Evolutionary conservation across 2,329 filamentous ascomycete genomes (phyloP).

Genomic region (Alternaria solani): DNA sequence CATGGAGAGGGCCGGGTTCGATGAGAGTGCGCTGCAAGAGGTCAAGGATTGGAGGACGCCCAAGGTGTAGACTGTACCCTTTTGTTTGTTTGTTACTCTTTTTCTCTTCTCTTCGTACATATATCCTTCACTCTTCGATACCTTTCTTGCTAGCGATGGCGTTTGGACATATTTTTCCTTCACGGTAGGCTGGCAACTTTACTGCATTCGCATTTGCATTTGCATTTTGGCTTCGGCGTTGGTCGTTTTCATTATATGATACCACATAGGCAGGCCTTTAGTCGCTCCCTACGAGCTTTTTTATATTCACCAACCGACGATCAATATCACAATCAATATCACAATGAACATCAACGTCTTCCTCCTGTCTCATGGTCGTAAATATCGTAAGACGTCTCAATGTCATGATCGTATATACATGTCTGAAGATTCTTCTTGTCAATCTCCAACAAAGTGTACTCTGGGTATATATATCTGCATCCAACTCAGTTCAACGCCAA

Average conservation of each 20-base stretch:
- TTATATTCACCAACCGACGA: neutral
- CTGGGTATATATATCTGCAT: neutral
- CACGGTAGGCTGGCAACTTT: neutral
- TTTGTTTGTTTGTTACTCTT: neutral
- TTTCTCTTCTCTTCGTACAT: conserved; percentile 1
- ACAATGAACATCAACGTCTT: neutral
- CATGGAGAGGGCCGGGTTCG: conserved; percentile 54
- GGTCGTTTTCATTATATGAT: conserved; percentile 12
- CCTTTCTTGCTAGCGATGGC: conserved; percentile 15
- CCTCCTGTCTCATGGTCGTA: neutral
- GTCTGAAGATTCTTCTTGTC: neutral
- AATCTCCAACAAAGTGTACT: neutral
- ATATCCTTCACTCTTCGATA: neutral
- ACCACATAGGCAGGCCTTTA: conserved; percentile 19
- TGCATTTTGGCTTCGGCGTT: conserved; percentile 9
- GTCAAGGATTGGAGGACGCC: conserved; percentile 39
- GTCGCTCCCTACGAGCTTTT: neutral
- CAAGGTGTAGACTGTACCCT: conserved; percentile 1
- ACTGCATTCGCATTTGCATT: conserved; percentile 1
- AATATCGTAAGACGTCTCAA: neutral
- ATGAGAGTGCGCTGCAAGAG: conserved; percentile 38
- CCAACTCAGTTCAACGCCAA: neutral
- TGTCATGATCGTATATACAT: neutral
- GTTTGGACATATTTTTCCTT: conserved; percentile 6
- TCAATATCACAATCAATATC: neutral